These are phyloP conservation scores for Cicer cuneatum DNA, from an alignment of 306 rosid species.

Conservation along the genomic window DNA sequence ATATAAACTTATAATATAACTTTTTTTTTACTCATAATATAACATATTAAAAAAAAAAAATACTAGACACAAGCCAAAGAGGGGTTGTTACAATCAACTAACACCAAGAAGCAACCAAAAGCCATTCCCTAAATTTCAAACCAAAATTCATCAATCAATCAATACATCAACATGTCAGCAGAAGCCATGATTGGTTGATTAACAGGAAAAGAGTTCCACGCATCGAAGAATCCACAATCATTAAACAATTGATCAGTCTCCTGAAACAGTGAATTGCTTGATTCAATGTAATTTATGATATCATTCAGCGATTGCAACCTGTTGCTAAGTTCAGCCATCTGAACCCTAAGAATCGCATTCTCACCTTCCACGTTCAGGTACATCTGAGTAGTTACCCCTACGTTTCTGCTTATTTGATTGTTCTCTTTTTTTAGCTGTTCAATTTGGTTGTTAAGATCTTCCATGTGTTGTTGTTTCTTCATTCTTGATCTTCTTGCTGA, in stretches of 20 bases:
- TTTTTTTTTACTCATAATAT: too few species aligned
- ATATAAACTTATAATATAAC: not conserved
- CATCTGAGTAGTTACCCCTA: slow-evolving; percentile 57
- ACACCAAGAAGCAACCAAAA: slow-evolving; percentile 10
- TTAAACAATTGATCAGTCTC: slow-evolving; percentile 39
- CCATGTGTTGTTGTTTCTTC: slow-evolving; percentile 74
- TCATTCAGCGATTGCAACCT: slow-evolving; percentile 74
- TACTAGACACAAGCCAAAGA: not conserved
- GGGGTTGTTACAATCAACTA: slow-evolving; percentile 30
- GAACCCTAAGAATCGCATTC: slow-evolving; percentile 73
- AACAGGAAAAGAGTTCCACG: slow-evolving; percentile 46
- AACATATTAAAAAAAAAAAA: slow-evolving; percentile 11
- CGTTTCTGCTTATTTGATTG: slow-evolving; percentile 52
- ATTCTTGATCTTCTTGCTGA: slow-evolving; percentile 82
- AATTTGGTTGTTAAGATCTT: slow-evolving; percentile 54
- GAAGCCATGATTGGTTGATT: slow-evolving; percentile 60
- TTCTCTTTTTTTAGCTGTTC: slow-evolving; percentile 63
- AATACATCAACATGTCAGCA: slow-evolving; percentile 51
- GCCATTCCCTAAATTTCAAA: not conserved
- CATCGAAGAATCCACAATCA: slow-evolving; percentile 51
- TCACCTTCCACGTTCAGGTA: slow-evolving; percentile 65
- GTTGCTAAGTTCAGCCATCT: slow-evolving; percentile 73
- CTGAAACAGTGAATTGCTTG: slow-evolving; percentile 42
- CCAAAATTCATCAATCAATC: slow-evolving; percentile 21
- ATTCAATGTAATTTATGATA: slow-evolving; percentile 57